phyloP scores from a whole-genome alignment of 2,329 filamentous ascomycete species.

The Aspergillus vadensis region DNA sequence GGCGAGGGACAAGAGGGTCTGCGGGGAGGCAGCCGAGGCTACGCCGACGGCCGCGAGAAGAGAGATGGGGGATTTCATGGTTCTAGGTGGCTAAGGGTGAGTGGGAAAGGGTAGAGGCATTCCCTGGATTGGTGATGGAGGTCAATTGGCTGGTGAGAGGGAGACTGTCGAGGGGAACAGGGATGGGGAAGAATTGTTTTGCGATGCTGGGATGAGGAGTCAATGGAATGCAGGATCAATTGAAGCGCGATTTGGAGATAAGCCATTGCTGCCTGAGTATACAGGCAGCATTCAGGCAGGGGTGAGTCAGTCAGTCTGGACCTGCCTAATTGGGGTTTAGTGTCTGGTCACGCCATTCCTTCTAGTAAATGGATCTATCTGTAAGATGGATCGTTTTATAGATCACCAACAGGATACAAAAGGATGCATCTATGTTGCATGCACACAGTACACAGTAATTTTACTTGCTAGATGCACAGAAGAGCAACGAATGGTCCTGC shows the following conservation, averaged over 20 bases:
- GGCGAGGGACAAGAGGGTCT: conserved; percentile 16
- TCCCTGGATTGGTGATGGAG: background rate
- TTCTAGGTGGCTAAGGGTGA: background rate
- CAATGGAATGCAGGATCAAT: too few species aligned
- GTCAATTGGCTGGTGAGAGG: background rate
- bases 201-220: background rate
- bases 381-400: too few species aligned
- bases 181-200: background rate
- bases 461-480: too few species aligned
- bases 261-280: background rate
- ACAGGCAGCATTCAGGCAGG: background rate
- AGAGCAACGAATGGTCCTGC: too few species aligned
- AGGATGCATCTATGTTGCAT: background rate
- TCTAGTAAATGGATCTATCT: too few species aligned
- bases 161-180: background rate
- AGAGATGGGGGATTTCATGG: conserved; percentile 18
- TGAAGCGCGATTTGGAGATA: background rate
- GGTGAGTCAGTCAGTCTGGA: background rate
- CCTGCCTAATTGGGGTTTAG: background rate
- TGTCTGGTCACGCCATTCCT: background rate
- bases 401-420: background rate
- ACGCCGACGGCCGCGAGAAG: conserved; percentile 22
- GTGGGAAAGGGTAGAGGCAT: background rate
- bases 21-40: conserved; percentile 26
- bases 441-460: too few species aligned